A percentile compares a stretch with the other conserved stretches of the same genome.
phyloP scores from a whole-genome alignment of 371 early-diverging fungal genomes.

The Mortierella sp. region DNA sequence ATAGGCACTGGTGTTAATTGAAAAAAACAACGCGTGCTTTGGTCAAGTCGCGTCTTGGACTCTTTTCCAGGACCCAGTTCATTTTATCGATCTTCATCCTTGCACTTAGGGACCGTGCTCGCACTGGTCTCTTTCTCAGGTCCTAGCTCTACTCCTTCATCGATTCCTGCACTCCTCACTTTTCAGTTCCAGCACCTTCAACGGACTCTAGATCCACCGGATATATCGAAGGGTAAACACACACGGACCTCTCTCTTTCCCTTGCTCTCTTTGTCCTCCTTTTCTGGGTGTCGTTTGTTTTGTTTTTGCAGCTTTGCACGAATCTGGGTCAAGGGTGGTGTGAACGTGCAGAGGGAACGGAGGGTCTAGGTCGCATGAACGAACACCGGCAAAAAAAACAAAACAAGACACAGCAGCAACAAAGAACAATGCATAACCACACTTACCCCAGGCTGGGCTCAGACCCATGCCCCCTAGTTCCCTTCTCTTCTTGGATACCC shows the following conservation, averaged over 20 bases:
- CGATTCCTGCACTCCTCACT: background rate
- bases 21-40: no score
- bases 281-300: background rate
- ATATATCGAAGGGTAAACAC: no score
- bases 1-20: no score
- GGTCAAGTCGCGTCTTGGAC: no score
- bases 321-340: background rate
- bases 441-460: background rate
- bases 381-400: no score
- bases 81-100: no score
- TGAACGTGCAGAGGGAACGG: background rate
- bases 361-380: no score
- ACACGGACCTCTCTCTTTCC: background rate
- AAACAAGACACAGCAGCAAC: background rate
- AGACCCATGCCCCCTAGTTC: background rate
- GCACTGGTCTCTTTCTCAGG: background rate
- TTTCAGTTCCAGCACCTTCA: background rate
- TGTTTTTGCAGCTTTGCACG: background rate
- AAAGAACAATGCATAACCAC: background rate
- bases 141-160: background rate
- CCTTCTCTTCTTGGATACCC: background rate
- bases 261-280: background rate
- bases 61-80: no score
- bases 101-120: no score
- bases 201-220: background rate